These are phyloP conservation scores for Ambrosia trifida DNA, from an alignment of 129 eudicot species.

Conservation along the genomic window DNA sequence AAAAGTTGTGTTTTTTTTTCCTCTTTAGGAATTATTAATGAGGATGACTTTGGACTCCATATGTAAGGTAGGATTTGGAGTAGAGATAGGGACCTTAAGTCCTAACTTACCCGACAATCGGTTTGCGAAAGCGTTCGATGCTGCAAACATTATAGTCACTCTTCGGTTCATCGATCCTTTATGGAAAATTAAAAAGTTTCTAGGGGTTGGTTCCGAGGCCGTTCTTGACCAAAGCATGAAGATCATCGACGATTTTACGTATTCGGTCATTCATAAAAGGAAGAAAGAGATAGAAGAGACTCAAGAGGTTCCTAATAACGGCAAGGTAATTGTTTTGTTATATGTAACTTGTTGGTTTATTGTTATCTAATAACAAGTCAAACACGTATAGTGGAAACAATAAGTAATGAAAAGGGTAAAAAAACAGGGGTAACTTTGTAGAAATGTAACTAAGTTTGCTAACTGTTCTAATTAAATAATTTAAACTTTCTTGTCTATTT, in stretches of 20 bases:
- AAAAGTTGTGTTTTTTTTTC: conserved; percentile 15
- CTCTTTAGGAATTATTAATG: conserved; percentile 72
- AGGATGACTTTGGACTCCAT: conserved; percentile 99
- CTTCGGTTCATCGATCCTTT: conserved; percentile 88
- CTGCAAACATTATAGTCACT: conserved; percentile 84
- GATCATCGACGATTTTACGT: conserved; percentile 84
- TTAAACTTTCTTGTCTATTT: too few species aligned
- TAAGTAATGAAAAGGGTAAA: too few species aligned
- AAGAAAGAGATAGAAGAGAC: conserved; percentile 64
- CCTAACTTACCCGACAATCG: conserved; percentile 70
- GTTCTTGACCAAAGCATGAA: conserved; percentile 79
- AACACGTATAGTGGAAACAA: background rate
- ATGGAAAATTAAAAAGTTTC: conserved; percentile 82
- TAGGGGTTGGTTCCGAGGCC: conserved; percentile 87
- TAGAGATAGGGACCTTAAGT: conserved; percentile 82
- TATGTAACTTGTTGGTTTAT: background rate
- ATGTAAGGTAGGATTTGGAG: conserved; percentile 98
- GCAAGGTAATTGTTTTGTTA: conserved; percentile 45
- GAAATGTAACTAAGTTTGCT: too few species aligned
- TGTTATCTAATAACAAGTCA: background rate
- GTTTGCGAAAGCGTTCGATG: conserved; percentile 84
- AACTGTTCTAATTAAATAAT: too few species aligned
- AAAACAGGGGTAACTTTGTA: too few species aligned
- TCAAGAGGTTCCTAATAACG: conserved; percentile 31
- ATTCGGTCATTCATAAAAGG: conserved; percentile 74